These are phyloP conservation scores for Xylaria sp. DNA, from an alignment of 2,329 filamentous ascomycete species.

Conservation along the genomic window DNA sequence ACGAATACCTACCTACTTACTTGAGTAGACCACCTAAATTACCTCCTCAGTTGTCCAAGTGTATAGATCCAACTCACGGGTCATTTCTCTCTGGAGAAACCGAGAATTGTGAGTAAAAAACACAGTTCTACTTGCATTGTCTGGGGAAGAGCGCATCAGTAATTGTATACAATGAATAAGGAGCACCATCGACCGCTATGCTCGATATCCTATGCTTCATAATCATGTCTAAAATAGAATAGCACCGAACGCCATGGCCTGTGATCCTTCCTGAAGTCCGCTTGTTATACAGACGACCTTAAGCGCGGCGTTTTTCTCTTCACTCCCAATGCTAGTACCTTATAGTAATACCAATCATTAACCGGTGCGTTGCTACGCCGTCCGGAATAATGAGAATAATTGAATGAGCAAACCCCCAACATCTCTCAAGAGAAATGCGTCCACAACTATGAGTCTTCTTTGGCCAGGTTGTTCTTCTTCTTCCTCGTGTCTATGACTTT, in stretches of 20 bases:
- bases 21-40: neutral
- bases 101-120: constrained; percentile 2
- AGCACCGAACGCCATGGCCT: constrained; percentile 45
- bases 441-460: constrained; percentile 41
- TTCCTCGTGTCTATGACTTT: constrained; percentile 37
- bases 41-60: neutral
- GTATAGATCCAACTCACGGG: neutral
- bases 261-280: constrained; percentile 44
- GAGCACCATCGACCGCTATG: constrained; percentile 38
- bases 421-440: constrained; percentile 10
- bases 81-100: neutral
- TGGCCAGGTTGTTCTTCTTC: constrained; percentile 41
- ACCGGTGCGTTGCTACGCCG: constrained; percentile 19
- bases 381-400: constrained; percentile 23
- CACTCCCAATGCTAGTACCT: constrained; percentile 30
- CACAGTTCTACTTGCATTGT: constrained; percentile 14
- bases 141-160: constrained; percentile 26
- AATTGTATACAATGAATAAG: constrained; percentile 44
- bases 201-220: constrained; percentile 44
- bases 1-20: neutral
- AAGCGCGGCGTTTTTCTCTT: constrained; percentile 26
- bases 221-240: constrained; percentile 43
- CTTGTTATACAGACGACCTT: constrained; percentile 45
- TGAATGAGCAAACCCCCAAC: constrained; percentile 23
- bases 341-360: constrained; percentile 29